Base-by-base conservation (phyloP, 2,329 filamentous ascomycete species). In the Aureobasidium sp. region DNA sequence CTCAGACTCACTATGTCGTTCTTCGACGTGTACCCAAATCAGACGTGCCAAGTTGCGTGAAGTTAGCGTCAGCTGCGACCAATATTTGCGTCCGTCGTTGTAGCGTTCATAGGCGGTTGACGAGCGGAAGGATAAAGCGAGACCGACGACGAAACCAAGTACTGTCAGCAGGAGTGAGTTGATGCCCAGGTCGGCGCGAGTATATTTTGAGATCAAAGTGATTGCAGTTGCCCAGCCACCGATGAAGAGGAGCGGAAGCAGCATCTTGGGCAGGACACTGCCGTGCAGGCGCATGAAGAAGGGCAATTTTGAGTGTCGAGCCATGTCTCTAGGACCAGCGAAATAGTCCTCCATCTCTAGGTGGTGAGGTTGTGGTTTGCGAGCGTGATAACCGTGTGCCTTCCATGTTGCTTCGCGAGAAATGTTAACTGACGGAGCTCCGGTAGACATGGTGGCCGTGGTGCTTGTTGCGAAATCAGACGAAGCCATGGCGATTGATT, bases 81-180 rank as follows among this genome's bases (percentile, higher is more conserved):
- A 95, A 77, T 71, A 85, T 77, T 76, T 91, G 78, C 68, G 80
- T 76, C 69, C 88, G 64, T 86, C 72, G 78, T 73, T 66, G 63
- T 73, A 79, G 67, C 87, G 83, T 74, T 92, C 89, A 67, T 92
- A 92, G 10, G 89, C 89, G 8, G 88, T 90, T 2, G 87, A 86
- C 65, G 83, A 89, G 63, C 89, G 85, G 76, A 92, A 91, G 1
- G 87, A 90, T 37, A 92, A 80, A n/a, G 86, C 83, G 63, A 92
- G 76, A 82, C 86, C 86, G 72, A 92, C 88, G 63, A 92, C 86
- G 76, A 92, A 91, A 86, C 89, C 89, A 48, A 88, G 82, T 58
- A 92, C 85, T 1, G 88, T 91, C 59, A 92, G 79, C 25, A 91
- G 78, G 36, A 90, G 80, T n/a, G 80, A 84, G 70, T 82, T 81